Evolutionary conservation across 306 rosid genomes (phyloP).

Genomic region (Cucurbita maxima): DNA sequence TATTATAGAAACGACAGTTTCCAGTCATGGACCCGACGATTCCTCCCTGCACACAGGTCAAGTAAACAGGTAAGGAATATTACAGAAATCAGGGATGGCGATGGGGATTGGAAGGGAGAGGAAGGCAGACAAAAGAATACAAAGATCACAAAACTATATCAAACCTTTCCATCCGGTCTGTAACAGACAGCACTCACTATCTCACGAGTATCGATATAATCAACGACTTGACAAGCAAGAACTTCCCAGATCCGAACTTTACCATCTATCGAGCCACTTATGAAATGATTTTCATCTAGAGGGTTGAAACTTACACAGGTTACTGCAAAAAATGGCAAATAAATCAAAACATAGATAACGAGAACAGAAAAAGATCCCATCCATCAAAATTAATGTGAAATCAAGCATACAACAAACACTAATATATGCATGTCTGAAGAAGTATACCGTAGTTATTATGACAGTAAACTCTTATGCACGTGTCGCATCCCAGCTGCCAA

Average conservation of each 20-base stretch:
- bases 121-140: not conserved
- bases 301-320: slow-evolving; percentile 74
- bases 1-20: slow-evolving; percentile 46
- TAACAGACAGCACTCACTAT: slow-evolving; percentile 83
- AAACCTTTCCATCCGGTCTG: slow-evolving; percentile 64
- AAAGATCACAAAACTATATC: slow-evolving; percentile 1
- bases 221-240: slow-evolving; percentile 53
- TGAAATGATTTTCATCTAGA: slow-evolving; percentile 53
- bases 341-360: slow-evolving; percentile 4
- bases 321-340: slow-evolving; percentile 41
- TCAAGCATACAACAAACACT: slow-evolving; percentile 4
- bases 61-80: not conserved
- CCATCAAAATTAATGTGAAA: slow-evolving; percentile 6
- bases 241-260: slow-evolving; percentile 95
- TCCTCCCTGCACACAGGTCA: slow-evolving; percentile 36
- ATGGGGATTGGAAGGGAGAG: not conserved
- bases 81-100: not conserved
- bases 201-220: slow-evolving; percentile 66
- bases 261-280: slow-evolving; percentile 91
- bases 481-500: slow-evolving; percentile 59
- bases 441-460: slow-evolving; percentile 73
- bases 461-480: slow-evolving; percentile 50
- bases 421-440: not conserved
- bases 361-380: not conserved
- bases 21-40: slow-evolving; percentile 73